These are phyloP conservation scores for Phialemonium atrogriseum DNA, from an alignment of 2,329 filamentous ascomycete species.

Conservation along the genomic window DNA sequence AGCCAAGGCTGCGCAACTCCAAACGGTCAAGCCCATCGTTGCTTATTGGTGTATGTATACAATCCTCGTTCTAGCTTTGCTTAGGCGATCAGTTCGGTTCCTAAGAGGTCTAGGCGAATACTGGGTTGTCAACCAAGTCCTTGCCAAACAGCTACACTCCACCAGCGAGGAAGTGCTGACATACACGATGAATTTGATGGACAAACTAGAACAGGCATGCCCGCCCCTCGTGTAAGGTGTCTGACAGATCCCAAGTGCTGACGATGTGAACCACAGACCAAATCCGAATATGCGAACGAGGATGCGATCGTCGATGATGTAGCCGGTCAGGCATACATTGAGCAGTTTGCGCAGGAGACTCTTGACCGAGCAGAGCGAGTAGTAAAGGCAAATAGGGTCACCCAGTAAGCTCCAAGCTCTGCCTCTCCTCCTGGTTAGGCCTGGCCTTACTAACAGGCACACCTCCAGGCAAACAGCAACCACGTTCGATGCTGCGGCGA, in stretches of 20 bases:
- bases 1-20: conserved; percentile 74
- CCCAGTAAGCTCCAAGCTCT: conserved; percentile 51
- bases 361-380: conserved; percentile 78
- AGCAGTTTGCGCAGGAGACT: conserved; percentile 86
- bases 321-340: conserved; percentile 83
- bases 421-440: background rate
- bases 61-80: background rate
- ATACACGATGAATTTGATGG: conserved; percentile 81
- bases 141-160: conserved; percentile 70
- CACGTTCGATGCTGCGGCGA: conserved; percentile 86
- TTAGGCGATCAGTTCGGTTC: background rate
- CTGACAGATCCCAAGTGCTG: too few species aligned
- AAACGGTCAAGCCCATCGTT: conserved; percentile 76
- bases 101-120: conserved; percentile 70
- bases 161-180: conserved; percentile 67
- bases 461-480: conserved; percentile 80
- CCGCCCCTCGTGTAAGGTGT: too few species aligned
- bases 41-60: conserved; percentile 81
- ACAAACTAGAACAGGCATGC: conserved; percentile 72
- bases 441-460: conserved; percentile 6
- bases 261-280: conserved; percentile 41
- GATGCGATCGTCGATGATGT: conserved; percentile 80
- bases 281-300: conserved; percentile 64
- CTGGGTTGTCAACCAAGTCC: conserved; percentile 87
- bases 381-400: conserved; percentile 74